phyloP scores from a whole-genome alignment of 495 filamentous ascomycete species.

The Talaromyces wortmannii region DNA sequence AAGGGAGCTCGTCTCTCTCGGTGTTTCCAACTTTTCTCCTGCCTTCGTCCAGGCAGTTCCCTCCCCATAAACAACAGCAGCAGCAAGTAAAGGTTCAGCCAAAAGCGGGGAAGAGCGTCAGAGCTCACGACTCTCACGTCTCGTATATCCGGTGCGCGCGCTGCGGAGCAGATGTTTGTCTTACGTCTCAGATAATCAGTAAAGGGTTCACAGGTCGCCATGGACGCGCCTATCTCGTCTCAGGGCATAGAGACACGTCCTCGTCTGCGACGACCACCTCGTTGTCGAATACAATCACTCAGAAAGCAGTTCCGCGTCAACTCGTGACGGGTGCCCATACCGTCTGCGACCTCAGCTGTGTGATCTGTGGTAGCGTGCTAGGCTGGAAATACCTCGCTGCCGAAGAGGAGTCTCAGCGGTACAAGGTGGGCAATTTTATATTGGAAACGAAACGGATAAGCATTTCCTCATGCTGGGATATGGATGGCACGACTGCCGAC shows the following conservation, averaged over 20 bases:
- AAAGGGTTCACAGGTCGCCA: constrained; percentile 94
- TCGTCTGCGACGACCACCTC: constrained; percentile 23
- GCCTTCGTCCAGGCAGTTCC: constrained; percentile 16
- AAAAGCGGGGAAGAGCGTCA: constrained; percentile 13
- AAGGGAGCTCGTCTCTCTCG: neutral
- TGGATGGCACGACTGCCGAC: constrained; percentile 12
- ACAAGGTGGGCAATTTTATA: constrained; percentile 97
- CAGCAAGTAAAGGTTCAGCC: constrained; percentile 5
- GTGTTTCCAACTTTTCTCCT: constrained; percentile 47
- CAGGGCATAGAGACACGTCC: constrained; percentile 26
- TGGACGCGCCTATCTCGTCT: constrained; percentile 84
- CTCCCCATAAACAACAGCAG: constrained; percentile 2
- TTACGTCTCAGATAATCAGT: constrained; percentile 72
- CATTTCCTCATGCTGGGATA: constrained; percentile 63
- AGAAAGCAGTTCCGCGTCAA: constrained; percentile 59
- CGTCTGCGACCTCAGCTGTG: constrained; percentile 48
- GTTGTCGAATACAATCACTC: constrained; percentile 51
- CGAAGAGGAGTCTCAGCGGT: constrained; percentile 70
- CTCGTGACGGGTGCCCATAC: constrained; percentile 74
- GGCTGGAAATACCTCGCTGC: constrained; percentile 95
- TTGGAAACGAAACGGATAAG: constrained; percentile 75
- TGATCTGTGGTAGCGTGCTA: constrained; percentile 59
- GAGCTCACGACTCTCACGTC: constrained; percentile 39
- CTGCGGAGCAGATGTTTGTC: constrained; percentile 70
- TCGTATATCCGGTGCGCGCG: constrained; percentile 65